Evolutionary conservation across 352 stramenopile genomes (phyloP).

Genomic region (Phytophthora pluvialis): DNA sequence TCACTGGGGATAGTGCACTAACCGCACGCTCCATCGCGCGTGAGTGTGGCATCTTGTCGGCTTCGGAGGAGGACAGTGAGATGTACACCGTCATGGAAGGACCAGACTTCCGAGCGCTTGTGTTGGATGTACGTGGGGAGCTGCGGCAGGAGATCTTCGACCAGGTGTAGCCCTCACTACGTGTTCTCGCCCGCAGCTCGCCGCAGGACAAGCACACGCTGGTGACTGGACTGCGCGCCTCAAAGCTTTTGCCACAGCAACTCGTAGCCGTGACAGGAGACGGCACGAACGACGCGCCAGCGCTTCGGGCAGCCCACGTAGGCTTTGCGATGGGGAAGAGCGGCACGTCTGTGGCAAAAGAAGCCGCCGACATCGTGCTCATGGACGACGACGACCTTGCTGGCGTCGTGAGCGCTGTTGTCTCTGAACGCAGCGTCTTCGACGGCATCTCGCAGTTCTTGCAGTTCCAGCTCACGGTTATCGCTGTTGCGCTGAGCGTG

Average conservation of each 20-base stretch:
- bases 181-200: constrained; percentile 91
- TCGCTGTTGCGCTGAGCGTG: constrained; percentile 91
- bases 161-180: constrained; percentile 80
- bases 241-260: constrained; percentile 37
- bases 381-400: constrained; percentile 96
- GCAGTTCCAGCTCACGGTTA: constrained; percentile 97
- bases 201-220: constrained; percentile 92
- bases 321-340: constrained; percentile 93
- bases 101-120: constrained; percentile 51
- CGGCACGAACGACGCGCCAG: constrained; percentile 93
- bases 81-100: constrained; percentile 51
- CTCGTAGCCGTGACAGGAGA: constrained; percentile 94
- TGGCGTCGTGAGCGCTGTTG: constrained; percentile 94
- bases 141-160: constrained; percentile 80
- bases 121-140: constrained; percentile 54
- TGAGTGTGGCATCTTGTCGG: constrained; percentile 87
- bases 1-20: constrained; percentile 92
- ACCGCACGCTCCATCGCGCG: constrained; percentile 90
- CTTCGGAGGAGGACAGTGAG: neutral
- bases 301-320: constrained; percentile 85
- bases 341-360: constrained; percentile 93
- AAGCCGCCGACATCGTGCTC: constrained; percentile 94
- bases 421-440: constrained; percentile 95
- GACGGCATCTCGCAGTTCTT: constrained; percentile 97
- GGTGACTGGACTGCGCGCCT: constrained; percentile 86